phyloP scores from a whole-genome alignment of 495 filamentous ascomycete genomes.

The Parathielavia appendiculata region DNA sequence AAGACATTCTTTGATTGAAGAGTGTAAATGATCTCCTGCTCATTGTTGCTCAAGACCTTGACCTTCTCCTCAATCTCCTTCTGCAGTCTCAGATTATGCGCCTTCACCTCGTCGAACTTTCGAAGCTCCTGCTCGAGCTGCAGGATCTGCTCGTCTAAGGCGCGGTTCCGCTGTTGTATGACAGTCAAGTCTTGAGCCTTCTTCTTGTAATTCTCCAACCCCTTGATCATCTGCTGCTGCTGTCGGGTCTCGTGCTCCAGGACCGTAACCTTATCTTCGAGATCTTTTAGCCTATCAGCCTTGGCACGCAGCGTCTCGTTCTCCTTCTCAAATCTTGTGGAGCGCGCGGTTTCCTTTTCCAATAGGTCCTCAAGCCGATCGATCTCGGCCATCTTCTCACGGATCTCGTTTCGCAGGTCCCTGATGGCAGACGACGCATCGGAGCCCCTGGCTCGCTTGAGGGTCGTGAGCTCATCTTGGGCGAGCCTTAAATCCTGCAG shows the following conservation, averaged over 20 bases:
- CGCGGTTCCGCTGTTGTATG: slow-evolving; percentile 45
- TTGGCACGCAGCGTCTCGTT: slow-evolving; percentile 42
- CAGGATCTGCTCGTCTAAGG: slow-evolving; percentile 35
- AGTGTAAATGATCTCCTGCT: slow-evolving; percentile 41
- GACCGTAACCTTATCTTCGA: slow-evolving; percentile 54
- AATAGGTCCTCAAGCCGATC: slow-evolving; percentile 35
- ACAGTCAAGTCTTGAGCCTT: slow-evolving; percentile 59
- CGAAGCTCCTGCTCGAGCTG: slow-evolving; percentile 65
- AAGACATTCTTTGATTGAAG: slow-evolving; percentile 34
- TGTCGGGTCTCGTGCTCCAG: slow-evolving; percentile 69
- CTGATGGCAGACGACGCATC: slow-evolving; percentile 28
- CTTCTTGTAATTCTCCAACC: slow-evolving; percentile 65
- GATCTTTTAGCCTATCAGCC: slow-evolving; percentile 39
- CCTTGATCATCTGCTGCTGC: slow-evolving; percentile 73
- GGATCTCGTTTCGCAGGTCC: slow-evolving; percentile 40
- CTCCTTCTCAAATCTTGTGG: slow-evolving; percentile 38
- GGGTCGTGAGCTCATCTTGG: slow-evolving; percentile 31
- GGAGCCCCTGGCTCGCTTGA: slow-evolving; percentile 27
- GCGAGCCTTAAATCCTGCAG: slow-evolving; percentile 25
- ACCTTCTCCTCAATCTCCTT: slow-evolving; percentile 38
- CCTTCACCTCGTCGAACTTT: slow-evolving; percentile 52
- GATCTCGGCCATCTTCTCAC: slow-evolving; percentile 35
- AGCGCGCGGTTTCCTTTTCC: slow-evolving; percentile 32
- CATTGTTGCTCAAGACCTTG: slow-evolving; percentile 34
- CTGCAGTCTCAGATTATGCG: slow-evolving; percentile 54